Conservation (phyloP, 1,284 basidiomycete genomes). For the Marasmius oreades region DNA sequence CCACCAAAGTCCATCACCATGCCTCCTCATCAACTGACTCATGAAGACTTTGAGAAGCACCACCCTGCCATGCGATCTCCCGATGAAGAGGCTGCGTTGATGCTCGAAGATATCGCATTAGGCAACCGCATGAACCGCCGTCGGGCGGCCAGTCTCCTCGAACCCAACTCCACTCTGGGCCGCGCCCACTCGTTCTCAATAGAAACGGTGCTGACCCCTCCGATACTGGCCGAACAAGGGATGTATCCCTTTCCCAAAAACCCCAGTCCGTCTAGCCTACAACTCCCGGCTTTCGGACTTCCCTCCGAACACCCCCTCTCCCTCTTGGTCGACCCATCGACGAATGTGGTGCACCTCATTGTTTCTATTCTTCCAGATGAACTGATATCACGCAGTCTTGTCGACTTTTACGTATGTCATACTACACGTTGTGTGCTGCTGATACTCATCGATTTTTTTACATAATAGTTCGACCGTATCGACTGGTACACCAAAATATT, state of each 20-base stretch:
- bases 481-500: conserved; percentile 23
- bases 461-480: conserved; percentile 16
- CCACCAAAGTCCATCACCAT: neutral
- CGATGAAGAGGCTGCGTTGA: conserved; percentile 24
- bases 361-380: conserved; percentile 15
- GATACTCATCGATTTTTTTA: neutral
- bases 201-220: neutral
- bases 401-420: conserved; percentile 17
- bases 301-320: conserved; percentile 17
- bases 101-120: conserved; percentile 25
- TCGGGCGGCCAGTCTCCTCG: conserved; percentile 10
- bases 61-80: neutral
- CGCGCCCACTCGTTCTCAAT: neutral
- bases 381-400: conserved; percentile 7
- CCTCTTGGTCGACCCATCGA: conserved; percentile 16
- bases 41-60: neutral
- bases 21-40: neutral
- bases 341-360: conserved; percentile 13
- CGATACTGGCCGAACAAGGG: neutral
- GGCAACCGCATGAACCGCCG: conserved; percentile 21
- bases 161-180: neutral
- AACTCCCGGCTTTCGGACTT: conserved; percentile 12
- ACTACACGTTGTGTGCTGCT: neutral
- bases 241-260: conserved; percentile 5
- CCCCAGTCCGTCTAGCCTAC: neutral